These are phyloP conservation scores for Passalora sequoiae DNA, from an alignment of 2,329 filamentous ascomycete genomes.

Conservation along the genomic window DNA sequence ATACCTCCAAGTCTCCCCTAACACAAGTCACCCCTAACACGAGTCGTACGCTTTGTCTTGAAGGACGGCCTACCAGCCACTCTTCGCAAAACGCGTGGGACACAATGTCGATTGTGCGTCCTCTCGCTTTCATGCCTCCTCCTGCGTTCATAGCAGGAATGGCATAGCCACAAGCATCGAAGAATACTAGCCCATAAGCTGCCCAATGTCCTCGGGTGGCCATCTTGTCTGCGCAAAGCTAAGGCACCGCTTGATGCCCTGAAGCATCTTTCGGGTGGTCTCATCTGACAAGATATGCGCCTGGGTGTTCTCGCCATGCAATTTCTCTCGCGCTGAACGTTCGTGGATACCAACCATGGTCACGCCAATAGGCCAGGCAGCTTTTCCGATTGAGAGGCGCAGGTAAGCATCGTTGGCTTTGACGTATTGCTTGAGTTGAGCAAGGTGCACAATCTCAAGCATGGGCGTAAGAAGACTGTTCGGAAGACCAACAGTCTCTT, in stretches of 20 bases:
- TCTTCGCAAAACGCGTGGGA: too few species aligned
- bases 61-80: too few species aligned
- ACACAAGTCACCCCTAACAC: too few species aligned
- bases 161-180: too few species aligned
- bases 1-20: too few species aligned
- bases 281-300: conserved; percentile 98
- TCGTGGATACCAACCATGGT: conserved; percentile 99
- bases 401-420: conserved; percentile 96
- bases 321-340: conserved; percentile 87
- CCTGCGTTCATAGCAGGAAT: too few species aligned
- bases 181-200: conserved; percentile 96
- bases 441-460: conserved; percentile 84
- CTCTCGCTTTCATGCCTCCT: too few species aligned
- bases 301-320: conserved; percentile 69
- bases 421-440: conserved; percentile 86
- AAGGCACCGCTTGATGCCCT: conserved; percentile 94
- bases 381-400: conserved; percentile 67
- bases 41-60: too few species aligned
- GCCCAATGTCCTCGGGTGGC: conserved; percentile 86
- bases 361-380: conserved; percentile 94
- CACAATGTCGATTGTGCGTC: too few species aligned
- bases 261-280: conserved; percentile 87
- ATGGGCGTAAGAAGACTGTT: conserved; percentile 69
- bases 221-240: conserved; percentile 96
- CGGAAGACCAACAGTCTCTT: conserved; percentile 62